Evolutionary conservation across 257 asterid species (phyloP), one percentile per base, ranked within the genome.

Genomic region (Craterostigma plantagineum): DNA sequence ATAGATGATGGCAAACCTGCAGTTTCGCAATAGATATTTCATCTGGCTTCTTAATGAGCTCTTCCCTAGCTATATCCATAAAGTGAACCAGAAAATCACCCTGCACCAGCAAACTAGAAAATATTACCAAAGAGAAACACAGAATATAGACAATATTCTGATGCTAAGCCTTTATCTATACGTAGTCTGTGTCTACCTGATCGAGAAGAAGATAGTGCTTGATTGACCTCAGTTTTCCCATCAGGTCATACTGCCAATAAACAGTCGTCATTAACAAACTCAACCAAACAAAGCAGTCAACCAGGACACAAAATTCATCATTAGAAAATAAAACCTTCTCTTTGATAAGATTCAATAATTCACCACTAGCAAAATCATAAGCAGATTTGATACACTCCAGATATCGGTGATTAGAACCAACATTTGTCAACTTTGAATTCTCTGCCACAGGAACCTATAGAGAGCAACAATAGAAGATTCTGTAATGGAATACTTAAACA

Each of bases 201-300:
- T 90, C 98, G 62, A 90, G 98, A 63, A 90, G 98, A 57, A 90
- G 92, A 75, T 90, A 90, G 70, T 77, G 98, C 68, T 90, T 90
- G 65, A 90, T 90, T 43, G 95, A 83, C 65, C 82, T 77, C 66
- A 90, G 73, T 48, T 82, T 83, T 43, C 93, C 92, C 98, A 79
- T 76, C 44, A 90, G 76, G 65, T 90, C 95, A 65, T 90, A 83
- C 98, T 90, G 86, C 56, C 65, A 65, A 57, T 33, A 55, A 57
- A 33, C 45, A 66, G 38, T 50, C 7, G 44, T 34, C 42, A 50
- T 64, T 57, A 56, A 46, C 36, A 16, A 18, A 34, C 40, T 27
- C 52, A 57, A 34, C 50, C 44, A 38, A 2, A 33, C 14, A 55
- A 38, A 34, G 39, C 33, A 48, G 43, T 23, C 4, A 30, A 41